These are phyloP conservation scores for Apiospora saccharicola DNA, from an alignment of 2,329 filamentous ascomycete species.

Conservation along the genomic window DNA sequence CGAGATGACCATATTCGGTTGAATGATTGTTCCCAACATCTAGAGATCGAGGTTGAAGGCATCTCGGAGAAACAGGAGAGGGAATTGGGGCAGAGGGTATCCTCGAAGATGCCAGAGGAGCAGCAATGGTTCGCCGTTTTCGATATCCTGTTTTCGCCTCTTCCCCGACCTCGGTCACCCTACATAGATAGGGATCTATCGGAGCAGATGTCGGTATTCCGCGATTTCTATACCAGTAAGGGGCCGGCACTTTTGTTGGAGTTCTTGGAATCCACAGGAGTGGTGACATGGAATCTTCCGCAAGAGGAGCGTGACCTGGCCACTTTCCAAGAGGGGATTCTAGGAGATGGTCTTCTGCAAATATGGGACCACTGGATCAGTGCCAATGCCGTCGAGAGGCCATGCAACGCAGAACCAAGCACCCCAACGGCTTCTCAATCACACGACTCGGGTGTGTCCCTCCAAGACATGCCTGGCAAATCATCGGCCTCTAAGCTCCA, in stretches of 20 bases:
- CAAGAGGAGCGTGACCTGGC: slow-evolving; percentile 32
- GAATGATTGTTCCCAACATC: slow-evolving; percentile 25
- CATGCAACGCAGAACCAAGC: background rate
- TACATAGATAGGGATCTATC: slow-evolving; percentile 36
- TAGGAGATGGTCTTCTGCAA: slow-evolving; percentile 31
- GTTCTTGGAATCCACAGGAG: slow-evolving; percentile 30
- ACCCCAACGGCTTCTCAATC: background rate
- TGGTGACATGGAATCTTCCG: slow-evolving; percentile 25
- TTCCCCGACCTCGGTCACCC: slow-evolving; percentile 33
- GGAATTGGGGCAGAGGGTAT: slow-evolving; percentile 33
- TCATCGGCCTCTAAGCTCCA: background rate
- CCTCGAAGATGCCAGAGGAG: slow-evolving; percentile 33
- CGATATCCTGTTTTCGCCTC: slow-evolving; percentile 36
- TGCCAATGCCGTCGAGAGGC: background rate
- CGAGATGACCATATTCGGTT: slow-evolving; percentile 33
- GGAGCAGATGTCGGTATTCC: slow-evolving; percentile 32
- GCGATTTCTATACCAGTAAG: slow-evolving; percentile 31
- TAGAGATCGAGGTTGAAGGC: slow-evolving; percentile 29
- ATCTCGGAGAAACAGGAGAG: slow-evolving; percentile 37
- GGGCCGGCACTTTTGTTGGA: slow-evolving; percentile 31
- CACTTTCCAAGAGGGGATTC: slow-evolving; percentile 29
- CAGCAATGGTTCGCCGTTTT: slow-evolving; percentile 42
- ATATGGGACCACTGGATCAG: slow-evolving; percentile 34
- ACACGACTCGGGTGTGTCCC: background rate
- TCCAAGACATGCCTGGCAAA: background rate